These are phyloP conservation scores for Mallotus japonicus DNA, from an alignment of 441 rosid genomes.

Conservation along the genomic window DNA sequence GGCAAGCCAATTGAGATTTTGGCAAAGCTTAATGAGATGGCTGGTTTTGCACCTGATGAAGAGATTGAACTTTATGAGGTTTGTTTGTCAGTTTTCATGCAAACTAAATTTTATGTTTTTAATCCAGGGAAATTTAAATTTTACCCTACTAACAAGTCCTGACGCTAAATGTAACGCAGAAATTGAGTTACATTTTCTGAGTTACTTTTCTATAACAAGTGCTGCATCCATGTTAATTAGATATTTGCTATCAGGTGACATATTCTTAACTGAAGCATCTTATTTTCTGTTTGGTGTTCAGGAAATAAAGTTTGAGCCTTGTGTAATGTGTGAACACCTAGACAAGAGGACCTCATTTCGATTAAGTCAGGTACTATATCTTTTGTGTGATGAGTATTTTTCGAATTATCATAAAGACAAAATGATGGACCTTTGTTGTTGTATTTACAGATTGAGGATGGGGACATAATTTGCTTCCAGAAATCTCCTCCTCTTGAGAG, in stretches of 20 bases:
- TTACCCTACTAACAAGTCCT: too few relatives aligned
- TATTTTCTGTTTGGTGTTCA: conserved; percentile 32
- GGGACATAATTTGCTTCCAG: conserved; percentile 96
- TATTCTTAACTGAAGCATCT: conserved; percentile 17
- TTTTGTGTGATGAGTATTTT: conserved; percentile 16
- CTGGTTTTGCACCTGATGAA: conserved; percentile 80
- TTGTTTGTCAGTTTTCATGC: conserved; percentile 14
- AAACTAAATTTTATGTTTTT: too few relatives aligned
- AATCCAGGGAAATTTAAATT: too few relatives aligned
- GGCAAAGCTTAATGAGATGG: conserved; percentile 77
- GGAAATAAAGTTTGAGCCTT: conserved; percentile 96
- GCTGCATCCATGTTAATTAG: not conserved
- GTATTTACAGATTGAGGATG: conserved; percentile 83
- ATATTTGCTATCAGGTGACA: conserved; percentile 6
- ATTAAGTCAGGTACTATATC: conserved; percentile 62
- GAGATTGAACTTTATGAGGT: conserved; percentile 96
- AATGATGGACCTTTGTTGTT: conserved; percentile 7
- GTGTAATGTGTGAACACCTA: conserved; percentile 93
- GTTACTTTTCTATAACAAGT: not conserved
- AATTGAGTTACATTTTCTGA: too few relatives aligned
- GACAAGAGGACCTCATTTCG: conserved; percentile 77
- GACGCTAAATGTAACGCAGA: too few relatives aligned
- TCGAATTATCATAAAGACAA: conserved; percentile 14
- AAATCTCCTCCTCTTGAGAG: conserved; percentile 48
- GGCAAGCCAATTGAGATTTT: conserved; percentile 77